Evolutionary conservation across 306 rosid genomes (phyloP).

Genomic region (Castanea sativa): DNA sequence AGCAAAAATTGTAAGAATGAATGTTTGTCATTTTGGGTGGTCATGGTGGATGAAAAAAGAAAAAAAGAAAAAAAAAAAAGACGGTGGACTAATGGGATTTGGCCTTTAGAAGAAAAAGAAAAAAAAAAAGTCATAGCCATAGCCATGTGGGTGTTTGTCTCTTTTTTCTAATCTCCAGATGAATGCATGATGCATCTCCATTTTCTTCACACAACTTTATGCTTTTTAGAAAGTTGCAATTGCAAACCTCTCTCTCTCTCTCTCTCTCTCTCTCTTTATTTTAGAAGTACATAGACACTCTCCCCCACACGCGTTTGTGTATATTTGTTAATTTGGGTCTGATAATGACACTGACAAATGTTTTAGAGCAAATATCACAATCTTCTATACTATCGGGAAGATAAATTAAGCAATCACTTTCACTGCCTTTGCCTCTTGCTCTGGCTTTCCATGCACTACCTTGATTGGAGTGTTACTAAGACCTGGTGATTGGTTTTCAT

Average conservation of each 20-base stretch:
- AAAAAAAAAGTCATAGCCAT: background rate
- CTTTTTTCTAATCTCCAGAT: constrained; percentile 40
- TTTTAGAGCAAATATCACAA: background rate
- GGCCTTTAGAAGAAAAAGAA: background rate
- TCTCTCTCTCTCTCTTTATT: too few species aligned
- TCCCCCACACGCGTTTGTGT: constrained; percentile 17
- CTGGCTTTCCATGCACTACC: background rate
- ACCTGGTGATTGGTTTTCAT: too few species aligned
- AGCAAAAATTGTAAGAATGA: constrained; percentile 40
- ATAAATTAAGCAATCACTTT: background rate
- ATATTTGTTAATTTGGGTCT: constrained; percentile 24
- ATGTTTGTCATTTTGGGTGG: constrained; percentile 33
- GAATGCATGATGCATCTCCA: constrained; percentile 35
- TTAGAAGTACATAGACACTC: background rate
- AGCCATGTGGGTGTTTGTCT: constrained; percentile 53
- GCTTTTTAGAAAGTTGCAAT: constrained; percentile 58
- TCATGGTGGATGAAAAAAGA: constrained; percentile 23
- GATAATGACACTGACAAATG: constrained; percentile 28
- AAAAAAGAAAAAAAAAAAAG: background rate
- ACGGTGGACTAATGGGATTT: constrained; percentile 22
- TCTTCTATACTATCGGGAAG: background rate
- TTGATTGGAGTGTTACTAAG: background rate
- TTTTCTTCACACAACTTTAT: constrained; percentile 43
- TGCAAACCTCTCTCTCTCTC: constrained; percentile 8
- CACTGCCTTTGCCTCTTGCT: background rate